Percentiles rank a stretch among this genome's conserved stretches.
Conservation (phyloP, 116 monocot species). For the Dioscorea cayenensis region DNA sequence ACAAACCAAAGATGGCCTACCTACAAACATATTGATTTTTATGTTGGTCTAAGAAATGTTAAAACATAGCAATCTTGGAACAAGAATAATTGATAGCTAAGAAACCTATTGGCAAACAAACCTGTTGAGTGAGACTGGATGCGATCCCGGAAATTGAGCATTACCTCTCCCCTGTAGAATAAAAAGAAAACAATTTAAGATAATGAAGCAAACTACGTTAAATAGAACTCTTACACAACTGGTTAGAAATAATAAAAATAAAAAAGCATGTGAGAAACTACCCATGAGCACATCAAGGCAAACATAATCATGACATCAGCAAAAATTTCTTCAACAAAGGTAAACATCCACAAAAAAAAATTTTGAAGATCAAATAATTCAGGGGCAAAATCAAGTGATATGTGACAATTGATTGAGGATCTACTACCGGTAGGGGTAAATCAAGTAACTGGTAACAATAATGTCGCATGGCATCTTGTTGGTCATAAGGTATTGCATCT, state of each 20-base stretch:
- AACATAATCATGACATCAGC: too few relatives aligned
- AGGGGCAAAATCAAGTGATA: not conserved
- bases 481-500: slow-evolving; percentile 71
- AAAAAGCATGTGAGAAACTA: too few relatives aligned
- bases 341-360: too few relatives aligned
- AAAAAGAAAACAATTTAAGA: slow-evolving; percentile 5
- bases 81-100: not conserved
- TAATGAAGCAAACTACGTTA: not conserved
- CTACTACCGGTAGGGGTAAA: slow-evolving; percentile 32
- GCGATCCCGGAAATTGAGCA: slow-evolving; percentile 91
- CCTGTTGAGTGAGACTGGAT: slow-evolving; percentile 98
- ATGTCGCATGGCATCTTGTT: slow-evolving; percentile 54
- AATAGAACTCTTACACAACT: not conserved
- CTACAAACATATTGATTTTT: not conserved
- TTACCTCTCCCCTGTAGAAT: slow-evolving; percentile 44
- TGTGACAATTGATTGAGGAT: slow-evolving; percentile 1
- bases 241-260: too few relatives aligned
- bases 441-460: slow-evolving; percentile 64
- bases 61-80: not conserved
- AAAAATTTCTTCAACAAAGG: too few relatives aligned
- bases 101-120: slow-evolving; percentile 7
- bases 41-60: not conserved
- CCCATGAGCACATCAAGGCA: too few relatives aligned
- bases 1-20: too few relatives aligned
- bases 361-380: too few relatives aligned